Base-by-base conservation (phyloP, 2,329 filamentous ascomycete species). In the Penicillium sp. region DNA sequence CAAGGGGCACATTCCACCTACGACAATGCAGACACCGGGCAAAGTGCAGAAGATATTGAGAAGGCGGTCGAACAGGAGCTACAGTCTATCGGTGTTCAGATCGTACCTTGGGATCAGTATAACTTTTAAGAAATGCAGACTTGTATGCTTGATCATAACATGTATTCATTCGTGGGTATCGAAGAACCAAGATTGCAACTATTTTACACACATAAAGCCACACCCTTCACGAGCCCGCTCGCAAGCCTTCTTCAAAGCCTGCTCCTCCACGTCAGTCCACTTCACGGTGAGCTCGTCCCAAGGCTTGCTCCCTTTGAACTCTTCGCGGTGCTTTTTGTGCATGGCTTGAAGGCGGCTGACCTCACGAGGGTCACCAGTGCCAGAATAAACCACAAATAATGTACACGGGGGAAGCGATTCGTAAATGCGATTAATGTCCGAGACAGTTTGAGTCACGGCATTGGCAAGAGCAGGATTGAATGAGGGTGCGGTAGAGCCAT, bases 251-350 rank as follows among this genome's bases (percentile, higher is more conserved):
- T 81, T 81, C 53, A 88, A 68, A 44, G 79, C 81, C 70, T 87
- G 85, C 62, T 86, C 83, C 67, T 88, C 86, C 3, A 75, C 77
- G 72, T 88, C 85, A 21, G 85, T 87, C 86, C 86, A 88, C 65
- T 85, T 81, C 37, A 88, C 83, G 50, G 75, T 83, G 61, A 88
- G 66, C 58, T 87, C 76, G 68, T 88, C 82, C 85, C 85, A 88
- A 25, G 75, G 75, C 55, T 86, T 87, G 71, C 83, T 83, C 21
- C 80, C 78, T 55, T 78, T 75, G 65, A 82, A 87, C 66, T 88
- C 85, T 53, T 80, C 77, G 54, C 81, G 81, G 68, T 83, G 85
- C 54, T 76, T 75, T 63, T 80, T 78, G 55, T 86, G 82, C 75
- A 86, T 76, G 1, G 74, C 75, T 65, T 87, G 84, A 63, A 88